phyloP scores from a whole-genome alignment of 345 rosid genomes.

The Capsella bursapastoris region DNA sequence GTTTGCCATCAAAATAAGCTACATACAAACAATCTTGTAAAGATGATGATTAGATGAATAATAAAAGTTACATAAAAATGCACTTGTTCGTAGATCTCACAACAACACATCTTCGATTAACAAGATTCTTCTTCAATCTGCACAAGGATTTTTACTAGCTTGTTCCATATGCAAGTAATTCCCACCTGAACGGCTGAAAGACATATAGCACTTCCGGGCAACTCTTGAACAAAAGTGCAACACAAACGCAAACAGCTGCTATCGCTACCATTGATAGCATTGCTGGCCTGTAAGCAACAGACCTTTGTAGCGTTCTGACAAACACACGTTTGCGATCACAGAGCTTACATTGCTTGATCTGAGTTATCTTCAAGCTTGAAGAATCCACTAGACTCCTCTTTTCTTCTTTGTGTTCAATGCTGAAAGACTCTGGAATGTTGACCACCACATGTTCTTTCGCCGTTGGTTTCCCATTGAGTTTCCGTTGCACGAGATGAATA shows the following conservation, averaged over 20 bases:
- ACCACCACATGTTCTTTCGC: background rate
- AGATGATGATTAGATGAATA: background rate
- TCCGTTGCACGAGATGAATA: conserved; percentile 21
- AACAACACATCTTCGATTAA: conserved; percentile 1
- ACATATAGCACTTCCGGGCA: conserved; percentile 20
- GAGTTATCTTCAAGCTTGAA: background rate
- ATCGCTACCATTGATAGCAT: conserved; percentile 18
- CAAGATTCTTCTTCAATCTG: background rate
- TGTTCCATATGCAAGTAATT: conserved; percentile 16
- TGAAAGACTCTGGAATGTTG: conserved; percentile 11
- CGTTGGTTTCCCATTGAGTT: background rate
- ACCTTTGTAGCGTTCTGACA: background rate
- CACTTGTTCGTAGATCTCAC: background rate
- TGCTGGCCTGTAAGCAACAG: conserved; percentile 19
- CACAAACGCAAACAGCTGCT: conserved; percentile 18
- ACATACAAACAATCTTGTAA: background rate
- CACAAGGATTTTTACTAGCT: background rate
- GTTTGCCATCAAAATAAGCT: background rate
- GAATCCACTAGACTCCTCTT: background rate
- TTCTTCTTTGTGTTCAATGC: conserved; percentile 14
- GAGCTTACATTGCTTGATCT: background rate
- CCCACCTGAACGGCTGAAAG: conserved; percentile 27
- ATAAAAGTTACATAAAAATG: background rate
- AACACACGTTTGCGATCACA: background rate
- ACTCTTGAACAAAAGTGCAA: conserved; percentile 18